Conservation (phyloP, 176 grass and related monocot genomes). For the Urochloa ruziziensis region DNA sequence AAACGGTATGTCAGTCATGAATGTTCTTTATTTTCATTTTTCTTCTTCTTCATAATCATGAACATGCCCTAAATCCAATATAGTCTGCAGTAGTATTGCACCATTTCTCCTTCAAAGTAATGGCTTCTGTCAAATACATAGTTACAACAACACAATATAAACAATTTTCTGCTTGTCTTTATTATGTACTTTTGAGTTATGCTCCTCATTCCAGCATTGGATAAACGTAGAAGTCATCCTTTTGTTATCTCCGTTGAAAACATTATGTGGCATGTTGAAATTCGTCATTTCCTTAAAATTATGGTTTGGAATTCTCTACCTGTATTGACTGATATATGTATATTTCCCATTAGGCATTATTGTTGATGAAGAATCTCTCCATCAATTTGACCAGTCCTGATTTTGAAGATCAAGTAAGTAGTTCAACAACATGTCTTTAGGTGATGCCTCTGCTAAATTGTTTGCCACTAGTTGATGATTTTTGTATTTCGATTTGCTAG, state of each 20-base stretch:
- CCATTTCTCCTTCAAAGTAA: conserved; percentile 23
- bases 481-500: neutral
- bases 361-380: conserved; percentile 96
- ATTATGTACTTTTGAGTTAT: neutral
- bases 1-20: conserved; percentile 65
- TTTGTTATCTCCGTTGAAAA: conserved; percentile 22
- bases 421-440: conserved; percentile 19
- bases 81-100: neutral
- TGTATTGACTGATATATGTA: conserved; percentile 23
- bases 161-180: neutral
- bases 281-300: conserved; percentile 4
- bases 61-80: neutral
- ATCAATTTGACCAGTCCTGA: conserved; percentile 94
- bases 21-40: neutral
- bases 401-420: conserved; percentile 98
- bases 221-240: neutral
- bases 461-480: neutral
- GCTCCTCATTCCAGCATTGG: conserved; percentile 12
- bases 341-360: conserved; percentile 62
- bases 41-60: neutral
- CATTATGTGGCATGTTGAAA: conserved; percentile 12
- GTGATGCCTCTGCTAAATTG: conserved; percentile 19
- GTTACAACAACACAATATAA: conserved; percentile 4
- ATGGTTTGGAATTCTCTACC: conserved; percentile 5
- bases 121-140: neutral